phyloP scores from a whole-genome alignment of 2,329 filamentous ascomycete species.

The Arthroderma sp. region DNA sequence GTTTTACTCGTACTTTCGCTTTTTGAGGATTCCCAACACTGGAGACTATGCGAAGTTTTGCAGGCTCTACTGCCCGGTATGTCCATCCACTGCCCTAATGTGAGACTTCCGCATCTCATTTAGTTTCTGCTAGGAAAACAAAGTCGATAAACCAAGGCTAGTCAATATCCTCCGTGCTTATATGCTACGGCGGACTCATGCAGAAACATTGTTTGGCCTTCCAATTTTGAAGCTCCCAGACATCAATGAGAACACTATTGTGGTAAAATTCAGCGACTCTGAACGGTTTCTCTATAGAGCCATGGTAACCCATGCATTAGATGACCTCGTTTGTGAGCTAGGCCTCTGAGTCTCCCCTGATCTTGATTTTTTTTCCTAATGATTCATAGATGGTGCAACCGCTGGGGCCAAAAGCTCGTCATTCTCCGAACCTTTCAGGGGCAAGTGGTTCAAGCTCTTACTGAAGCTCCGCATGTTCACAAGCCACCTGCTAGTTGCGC shows the following conservation, averaged over 20 bases:
- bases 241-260: conserved; percentile 31
- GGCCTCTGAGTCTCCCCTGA: no score
- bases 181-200: conserved; percentile 45
- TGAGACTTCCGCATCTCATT: no score
- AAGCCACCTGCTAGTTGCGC: conserved; percentile 36
- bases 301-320: conserved; percentile 32
- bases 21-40: conserved; percentile 21
- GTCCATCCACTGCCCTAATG: no score
- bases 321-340: conserved; percentile 14
- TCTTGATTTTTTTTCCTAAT: no score
- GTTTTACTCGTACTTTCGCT: conserved; percentile 27
- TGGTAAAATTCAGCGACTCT: conserved; percentile 38
- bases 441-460: conserved; percentile 30
- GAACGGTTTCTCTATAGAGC: conserved; percentile 43
- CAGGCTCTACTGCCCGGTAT: conserved; percentile 5
- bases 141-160: conserved; percentile 10
- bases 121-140: no score
- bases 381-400: no score
- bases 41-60: conserved; percentile 11
- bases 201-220: conserved; percentile 38
- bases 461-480: conserved; percentile 40
- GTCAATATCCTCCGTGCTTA: conserved; percentile 23
- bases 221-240: conserved; percentile 43
- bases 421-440: background rate
- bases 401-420: no score